Base-by-base conservation (phyloP, 2,329 filamentous ascomycete species). In the Dothidotthia symphoricarpi region DNA sequence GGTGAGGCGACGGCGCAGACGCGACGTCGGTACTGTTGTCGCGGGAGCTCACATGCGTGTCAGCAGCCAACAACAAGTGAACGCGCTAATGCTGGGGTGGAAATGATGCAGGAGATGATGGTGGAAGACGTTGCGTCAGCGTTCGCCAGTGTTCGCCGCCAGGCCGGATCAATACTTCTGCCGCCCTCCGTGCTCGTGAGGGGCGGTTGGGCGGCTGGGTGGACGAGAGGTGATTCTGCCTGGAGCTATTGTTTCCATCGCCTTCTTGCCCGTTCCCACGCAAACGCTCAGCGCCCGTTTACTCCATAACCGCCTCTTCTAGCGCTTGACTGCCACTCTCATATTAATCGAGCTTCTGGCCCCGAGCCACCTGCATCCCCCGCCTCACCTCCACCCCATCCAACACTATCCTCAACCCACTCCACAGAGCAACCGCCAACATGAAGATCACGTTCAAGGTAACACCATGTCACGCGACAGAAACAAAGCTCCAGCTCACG, bases 401-500 rank as follows among this genome's bases (percentile, higher is more conserved):
- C 19, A 16, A n/a, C 14, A 11, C 27, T 8, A 28, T 41, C 28
- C 8, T 25, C 34, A 36, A 29, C 31, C 36, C 36, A 36, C 27
- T 32, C 36, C 30, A 41, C 35, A 45, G 29, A 26, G 14, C 45
- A 40, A 45, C 49, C 57, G 59, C 56, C 59, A 64, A 59, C 47
- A 83, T 84, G 80, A 82, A 83, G 77, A 78, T 84, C 71, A 83
- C 80, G 43, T 85, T 86, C 75, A 85, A 84, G 74, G 81, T 82
- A 57, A 15, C 37, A 58, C 51, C 39, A 26, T 41, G 31, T 36
- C 39, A 34, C 36, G 41, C 42, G 38, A 11, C 9, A 14, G 28
- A 10, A 14, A 14, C 2, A 7, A 17, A 30, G 19, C 30, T 15
- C 22, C 24, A 44, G 44, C 58, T 63, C 13, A 66, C 47, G 55